Conservation (phyloP, 768 basidiomycete species). For the Suillus ampliporus region DNA sequence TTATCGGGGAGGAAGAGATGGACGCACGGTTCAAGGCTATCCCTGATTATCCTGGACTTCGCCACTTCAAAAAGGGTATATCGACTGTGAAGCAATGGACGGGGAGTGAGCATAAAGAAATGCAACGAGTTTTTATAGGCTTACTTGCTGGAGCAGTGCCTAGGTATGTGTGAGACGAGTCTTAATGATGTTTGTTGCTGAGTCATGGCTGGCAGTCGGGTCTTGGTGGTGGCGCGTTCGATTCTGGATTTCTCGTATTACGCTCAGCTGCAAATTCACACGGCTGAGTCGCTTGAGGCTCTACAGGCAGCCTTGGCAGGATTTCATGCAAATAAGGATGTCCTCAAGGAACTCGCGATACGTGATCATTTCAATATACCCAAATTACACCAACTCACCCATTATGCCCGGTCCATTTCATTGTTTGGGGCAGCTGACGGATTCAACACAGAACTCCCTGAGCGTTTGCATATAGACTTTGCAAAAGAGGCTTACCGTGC, state of each 20-base stretch:
- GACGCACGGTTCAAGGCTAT: conserved; percentile 21
- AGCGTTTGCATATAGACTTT: conserved; percentile 50
- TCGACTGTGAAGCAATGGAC: conserved; percentile 48
- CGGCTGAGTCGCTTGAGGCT: conserved; percentile 25
- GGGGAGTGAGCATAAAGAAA: conserved; percentile 46
- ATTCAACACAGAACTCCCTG: conserved; percentile 41
- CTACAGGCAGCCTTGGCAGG: conserved; percentile 27
- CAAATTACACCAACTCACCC: conserved; percentile 38
- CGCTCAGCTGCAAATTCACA: conserved; percentile 35
- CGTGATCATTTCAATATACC: conserved; percentile 43
- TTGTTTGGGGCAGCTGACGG: conserved; percentile 37
- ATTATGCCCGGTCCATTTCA: conserved; percentile 34
- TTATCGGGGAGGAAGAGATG: conserved; percentile 18
- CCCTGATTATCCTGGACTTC: conserved; percentile 15
- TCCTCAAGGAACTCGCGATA: conserved; percentile 34
- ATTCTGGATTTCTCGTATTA: conserved; percentile 43
- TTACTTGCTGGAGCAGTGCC: conserved; percentile 32
- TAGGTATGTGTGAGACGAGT: neutral
- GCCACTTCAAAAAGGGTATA: conserved; percentile 41
- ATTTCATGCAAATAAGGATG: conserved; percentile 37
- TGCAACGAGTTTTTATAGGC: conserved; percentile 41
- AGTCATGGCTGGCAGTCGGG: conserved; percentile 17
- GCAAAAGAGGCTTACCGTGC: conserved; percentile 21
- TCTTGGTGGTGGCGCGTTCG: conserved; percentile 27
- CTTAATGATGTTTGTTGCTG: neutral